These are phyloP conservation scores for Cyberlindnera euphorbiae DNA, from an alignment of 805 yeast genomes.

Conservation along the genomic window DNA sequence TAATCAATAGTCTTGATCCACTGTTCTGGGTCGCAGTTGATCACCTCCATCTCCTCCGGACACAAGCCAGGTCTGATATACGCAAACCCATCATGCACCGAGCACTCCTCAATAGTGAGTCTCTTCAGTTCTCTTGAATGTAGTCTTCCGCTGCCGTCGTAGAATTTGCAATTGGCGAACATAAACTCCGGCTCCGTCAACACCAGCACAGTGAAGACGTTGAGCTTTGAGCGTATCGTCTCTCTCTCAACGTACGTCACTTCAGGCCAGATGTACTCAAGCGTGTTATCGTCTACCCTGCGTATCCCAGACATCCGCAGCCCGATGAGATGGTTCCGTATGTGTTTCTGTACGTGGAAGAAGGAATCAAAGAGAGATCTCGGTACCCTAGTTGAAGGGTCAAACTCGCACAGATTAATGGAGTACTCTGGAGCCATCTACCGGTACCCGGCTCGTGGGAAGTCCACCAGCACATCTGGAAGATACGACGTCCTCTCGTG, in stretches of 20 bases:
- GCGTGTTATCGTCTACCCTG: not conserved
- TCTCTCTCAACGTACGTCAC: conserved; percentile 8
- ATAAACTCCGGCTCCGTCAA: conserved; percentile 3
- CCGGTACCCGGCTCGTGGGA: not conserved
- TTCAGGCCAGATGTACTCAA: conserved; percentile 12
- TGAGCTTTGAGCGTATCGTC: conserved; percentile 2
- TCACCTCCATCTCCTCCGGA: no score
- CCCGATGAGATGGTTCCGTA: conserved; percentile 4
- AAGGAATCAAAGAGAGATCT: conserved; percentile 2
- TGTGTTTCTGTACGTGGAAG: conserved; percentile 1
- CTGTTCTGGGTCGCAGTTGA: no score
- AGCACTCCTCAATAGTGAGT: not conserved
- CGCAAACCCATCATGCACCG: not conserved
- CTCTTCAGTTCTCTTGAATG: not conserved
- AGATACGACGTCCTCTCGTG: not conserved
- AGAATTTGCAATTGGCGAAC: conserved; percentile 2
- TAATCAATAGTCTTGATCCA: no score
- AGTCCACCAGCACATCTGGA: conserved; percentile 5
- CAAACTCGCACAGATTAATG: conserved; percentile 10
- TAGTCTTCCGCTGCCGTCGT: not conserved
- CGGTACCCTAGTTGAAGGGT: conserved; percentile 1
- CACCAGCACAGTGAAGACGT: conserved; percentile 1
- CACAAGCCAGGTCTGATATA: no score
- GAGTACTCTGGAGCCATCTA: conserved; percentile 7
- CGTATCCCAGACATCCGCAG: conserved; percentile 2